Evolutionary conservation across 805 yeast genomes (phyloP).

Genomic region (Priceomyces castillae): DNA sequence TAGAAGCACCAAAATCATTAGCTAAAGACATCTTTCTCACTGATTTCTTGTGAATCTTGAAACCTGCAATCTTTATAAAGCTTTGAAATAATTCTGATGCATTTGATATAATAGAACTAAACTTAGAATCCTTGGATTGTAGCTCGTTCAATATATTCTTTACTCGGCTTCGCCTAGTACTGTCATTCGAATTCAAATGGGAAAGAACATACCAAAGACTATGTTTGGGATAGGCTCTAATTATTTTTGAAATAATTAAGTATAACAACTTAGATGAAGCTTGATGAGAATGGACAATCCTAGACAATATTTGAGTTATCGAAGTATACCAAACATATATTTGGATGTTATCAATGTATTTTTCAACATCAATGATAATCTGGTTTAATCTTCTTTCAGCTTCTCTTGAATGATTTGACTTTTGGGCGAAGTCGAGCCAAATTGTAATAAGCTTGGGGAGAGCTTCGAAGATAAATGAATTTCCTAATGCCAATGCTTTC

Average conservation of each 20-base stretch:
- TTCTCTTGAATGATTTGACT: constrained; percentile 20
- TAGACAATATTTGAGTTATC: constrained; percentile 78
- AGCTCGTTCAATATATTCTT: constrained; percentile 18
- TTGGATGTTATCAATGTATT: constrained; percentile 46
- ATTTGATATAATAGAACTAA: constrained; percentile 16
- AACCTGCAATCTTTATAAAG: constrained; percentile 43
- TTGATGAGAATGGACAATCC: constrained; percentile 63
- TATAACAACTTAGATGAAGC: constrained; percentile 55
- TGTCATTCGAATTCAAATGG: constrained; percentile 56
- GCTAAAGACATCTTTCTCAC: constrained; percentile 35
- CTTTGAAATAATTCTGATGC: constrained; percentile 40
- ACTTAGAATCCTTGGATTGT: constrained; percentile 11
- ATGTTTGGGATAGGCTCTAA: constrained; percentile 70
- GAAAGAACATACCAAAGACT: constrained; percentile 84
- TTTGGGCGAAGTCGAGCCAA: constrained; percentile 77
- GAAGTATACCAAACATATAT: constrained; percentile 72
- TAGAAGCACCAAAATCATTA: constrained; percentile 39
- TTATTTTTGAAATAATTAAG: constrained; percentile 55
- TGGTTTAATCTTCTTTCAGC: constrained; percentile 38
- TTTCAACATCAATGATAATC: constrained; percentile 49
- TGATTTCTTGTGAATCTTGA: constrained; percentile 33
- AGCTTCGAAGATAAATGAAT: constrained; percentile 72
- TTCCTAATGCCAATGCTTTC: constrained; percentile 59
- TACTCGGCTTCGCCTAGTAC: constrained; percentile 26
- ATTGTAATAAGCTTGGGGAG: constrained; percentile 86